These are phyloP conservation scores for Fagopyrum tataricum DNA, from an alignment of 148 eudicot species.

Conservation along the genomic window DNA sequence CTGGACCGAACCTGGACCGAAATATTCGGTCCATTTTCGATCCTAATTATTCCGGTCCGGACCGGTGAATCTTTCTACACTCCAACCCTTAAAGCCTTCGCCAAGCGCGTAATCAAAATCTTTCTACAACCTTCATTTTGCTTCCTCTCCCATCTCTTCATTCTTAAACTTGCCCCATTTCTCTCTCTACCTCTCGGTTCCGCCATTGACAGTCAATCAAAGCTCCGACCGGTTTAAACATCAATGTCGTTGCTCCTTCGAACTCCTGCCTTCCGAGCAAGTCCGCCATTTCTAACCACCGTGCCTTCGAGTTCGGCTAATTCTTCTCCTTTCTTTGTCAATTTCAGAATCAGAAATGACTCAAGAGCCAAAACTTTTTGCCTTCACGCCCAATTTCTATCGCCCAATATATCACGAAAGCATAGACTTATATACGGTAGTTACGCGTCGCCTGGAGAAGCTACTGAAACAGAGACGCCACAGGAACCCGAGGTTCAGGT, in stretches of 20 bases:
- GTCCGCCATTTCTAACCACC: constrained; percentile 13
- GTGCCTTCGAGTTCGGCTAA: constrained; percentile 15
- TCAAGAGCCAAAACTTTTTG: background rate
- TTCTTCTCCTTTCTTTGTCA: constrained; percentile 15
- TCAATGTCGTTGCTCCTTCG: constrained; percentile 29
- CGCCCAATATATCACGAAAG: constrained; percentile 10
- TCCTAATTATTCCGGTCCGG: too few species aligned
- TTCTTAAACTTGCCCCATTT: background rate
- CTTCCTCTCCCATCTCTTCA: background rate
- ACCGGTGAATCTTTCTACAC: too few species aligned
- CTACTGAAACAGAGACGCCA: constrained; percentile 23
- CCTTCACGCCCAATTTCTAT: constrained; percentile 12
- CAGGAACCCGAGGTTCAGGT: constrained; percentile 29
- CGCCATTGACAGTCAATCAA: background rate
- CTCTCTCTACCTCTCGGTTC: background rate
- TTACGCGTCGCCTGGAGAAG: constrained; percentile 27
- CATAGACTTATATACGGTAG: background rate
- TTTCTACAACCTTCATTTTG: background rate
- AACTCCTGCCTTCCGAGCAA: constrained; percentile 21
- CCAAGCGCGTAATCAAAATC: background rate
- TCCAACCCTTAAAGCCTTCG: background rate
- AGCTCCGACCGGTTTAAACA: background rate
- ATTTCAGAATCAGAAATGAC: constrained; percentile 16
- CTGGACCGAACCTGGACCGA: too few species aligned
- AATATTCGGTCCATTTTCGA: too few species aligned